Evolutionary conservation across 1,284 basidiomycete genomes (phyloP).

Genomic region (Athelia psychrophila): DNA sequence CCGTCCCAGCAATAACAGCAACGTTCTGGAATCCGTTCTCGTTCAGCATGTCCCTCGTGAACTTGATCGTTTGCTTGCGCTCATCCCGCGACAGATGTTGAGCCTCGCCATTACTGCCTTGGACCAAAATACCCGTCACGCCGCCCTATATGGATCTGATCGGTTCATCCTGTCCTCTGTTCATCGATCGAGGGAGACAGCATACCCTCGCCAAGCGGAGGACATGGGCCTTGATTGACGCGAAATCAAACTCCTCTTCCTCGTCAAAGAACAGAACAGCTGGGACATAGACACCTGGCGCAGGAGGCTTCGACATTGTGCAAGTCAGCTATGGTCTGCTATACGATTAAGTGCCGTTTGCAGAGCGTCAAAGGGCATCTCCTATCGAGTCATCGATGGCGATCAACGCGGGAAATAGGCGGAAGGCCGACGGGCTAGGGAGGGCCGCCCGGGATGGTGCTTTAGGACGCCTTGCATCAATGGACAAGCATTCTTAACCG

Average conservation of each 20-base stretch:
- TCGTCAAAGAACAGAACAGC: constrained; percentile 69
- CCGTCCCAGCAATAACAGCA: constrained; percentile 83
- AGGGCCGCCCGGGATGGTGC: no score
- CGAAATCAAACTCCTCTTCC: constrained; percentile 63
- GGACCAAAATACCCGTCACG: constrained; percentile 71
- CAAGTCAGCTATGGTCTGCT: no score
- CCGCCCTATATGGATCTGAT: constrained; percentile 44
- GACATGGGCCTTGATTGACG: constrained; percentile 58
- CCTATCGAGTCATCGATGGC: no score
- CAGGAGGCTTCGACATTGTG: constrained; percentile 36
- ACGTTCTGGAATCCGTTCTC: constrained; percentile 65
- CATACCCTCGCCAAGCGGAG: constrained; percentile 63
- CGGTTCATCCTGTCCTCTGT: constrained; percentile 1
- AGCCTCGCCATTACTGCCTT: constrained; percentile 78
- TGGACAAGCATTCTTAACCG: no score
- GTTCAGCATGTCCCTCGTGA: constrained; percentile 75
- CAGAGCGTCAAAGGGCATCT: no score
- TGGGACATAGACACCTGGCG: constrained; percentile 70
- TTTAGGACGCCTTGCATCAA: no score
- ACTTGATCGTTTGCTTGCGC: constrained; percentile 59
- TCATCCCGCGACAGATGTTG: constrained; percentile 74
- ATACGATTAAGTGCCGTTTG: no score
- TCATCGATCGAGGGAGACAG: neutral
- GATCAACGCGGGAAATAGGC: no score
- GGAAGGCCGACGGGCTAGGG: no score